phyloP scores from a whole-genome alignment of 1,284 basidiomycete genomes.

The Kwoniella shivajii region DNA sequence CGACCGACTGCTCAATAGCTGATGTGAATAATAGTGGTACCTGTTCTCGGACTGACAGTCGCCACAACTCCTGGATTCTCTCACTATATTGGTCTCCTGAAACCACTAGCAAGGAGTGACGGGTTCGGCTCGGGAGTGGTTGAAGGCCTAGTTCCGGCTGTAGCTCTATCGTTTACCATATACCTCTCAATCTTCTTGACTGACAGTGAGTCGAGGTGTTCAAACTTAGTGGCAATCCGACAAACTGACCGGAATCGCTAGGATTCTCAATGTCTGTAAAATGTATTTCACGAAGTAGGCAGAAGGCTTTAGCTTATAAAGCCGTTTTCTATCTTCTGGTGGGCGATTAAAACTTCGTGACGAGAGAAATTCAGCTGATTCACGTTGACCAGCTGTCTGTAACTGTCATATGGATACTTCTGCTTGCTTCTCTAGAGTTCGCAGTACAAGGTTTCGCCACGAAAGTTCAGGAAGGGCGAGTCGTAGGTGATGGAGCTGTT shows the following conservation, averaged over 20 bases:
- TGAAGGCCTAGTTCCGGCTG: constrained; percentile 66
- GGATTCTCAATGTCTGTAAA: constrained; percentile 56
- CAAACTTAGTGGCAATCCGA: not conserved
- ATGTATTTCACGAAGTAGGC: constrained; percentile 64
- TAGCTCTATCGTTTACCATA: constrained; percentile 64
- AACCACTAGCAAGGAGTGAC: constrained; percentile 59
- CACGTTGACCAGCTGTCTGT: constrained; percentile 51
- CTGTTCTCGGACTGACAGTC: constrained; percentile 67
- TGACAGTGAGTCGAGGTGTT: constrained; percentile 59
- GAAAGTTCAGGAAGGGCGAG: constrained; percentile 54
- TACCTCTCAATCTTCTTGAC: constrained; percentile 61
- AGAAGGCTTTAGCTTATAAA: constrained; percentile 65
- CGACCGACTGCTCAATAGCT: no score
- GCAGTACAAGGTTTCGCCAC: constrained; percentile 63
- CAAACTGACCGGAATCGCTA: constrained; percentile 9
- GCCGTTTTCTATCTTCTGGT: constrained; percentile 67
- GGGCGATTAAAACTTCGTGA: not conserved
- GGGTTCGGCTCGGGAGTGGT: constrained; percentile 64
- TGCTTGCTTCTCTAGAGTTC: constrained; percentile 68
- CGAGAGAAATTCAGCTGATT: not conserved
- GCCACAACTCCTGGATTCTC: constrained; percentile 67
- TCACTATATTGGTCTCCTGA: constrained; percentile 68
- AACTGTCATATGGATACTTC: constrained; percentile 65
- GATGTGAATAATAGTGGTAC: constrained; percentile 60
- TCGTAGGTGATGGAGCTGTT: constrained; percentile 68